These are phyloP conservation scores for Melampsora americana DNA, from an alignment of 1,284 basidiomycete genomes.

Conservation along the genomic window DNA sequence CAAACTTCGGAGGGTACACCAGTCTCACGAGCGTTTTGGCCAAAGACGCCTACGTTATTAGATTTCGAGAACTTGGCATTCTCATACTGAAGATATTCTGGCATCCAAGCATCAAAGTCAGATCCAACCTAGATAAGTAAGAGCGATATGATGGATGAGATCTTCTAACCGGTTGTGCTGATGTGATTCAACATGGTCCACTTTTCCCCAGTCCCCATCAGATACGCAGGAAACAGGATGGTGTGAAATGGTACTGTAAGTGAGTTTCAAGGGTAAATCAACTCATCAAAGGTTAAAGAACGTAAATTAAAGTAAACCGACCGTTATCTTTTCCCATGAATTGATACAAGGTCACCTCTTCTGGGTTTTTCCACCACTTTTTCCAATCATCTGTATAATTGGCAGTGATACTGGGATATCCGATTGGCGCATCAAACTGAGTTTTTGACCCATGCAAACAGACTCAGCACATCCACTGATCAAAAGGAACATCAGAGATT, in stretches of 20 bases:
- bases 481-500: not conserved
- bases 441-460: not conserved
- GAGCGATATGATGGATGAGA: not conserved
- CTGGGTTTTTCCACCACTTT: slow-evolving; percentile 93
- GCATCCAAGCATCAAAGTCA: not conserved
- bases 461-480: not conserved
- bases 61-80: slow-evolving; percentile 99
- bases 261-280: slow-evolving; percentile 4
- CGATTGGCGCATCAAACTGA: slow-evolving; percentile 95
- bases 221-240: slow-evolving; percentile 86
- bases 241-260: slow-evolving; percentile 90
- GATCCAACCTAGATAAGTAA: slow-evolving; percentile 32
- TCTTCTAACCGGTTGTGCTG: slow-evolving; percentile 75
- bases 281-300: slow-evolving; percentile 41
- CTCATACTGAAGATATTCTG: slow-evolving; percentile 97
- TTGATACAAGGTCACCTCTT: slow-evolving; percentile 88
- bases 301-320: slow-evolving; percentile 10
- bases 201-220: slow-evolving; percentile 79
- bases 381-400: slow-evolving; percentile 93
- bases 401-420: slow-evolving; percentile 96
- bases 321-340: slow-evolving; percentile 70
- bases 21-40: slow-evolving; percentile 87
- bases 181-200: slow-evolving; percentile 96
- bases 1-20: slow-evolving; percentile 90
- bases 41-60: slow-evolving; percentile 93